These are phyloP conservation scores for Calocera cornea DNA, from an alignment of 768 basidiomycete genomes.

Conservation along the genomic window DNA sequence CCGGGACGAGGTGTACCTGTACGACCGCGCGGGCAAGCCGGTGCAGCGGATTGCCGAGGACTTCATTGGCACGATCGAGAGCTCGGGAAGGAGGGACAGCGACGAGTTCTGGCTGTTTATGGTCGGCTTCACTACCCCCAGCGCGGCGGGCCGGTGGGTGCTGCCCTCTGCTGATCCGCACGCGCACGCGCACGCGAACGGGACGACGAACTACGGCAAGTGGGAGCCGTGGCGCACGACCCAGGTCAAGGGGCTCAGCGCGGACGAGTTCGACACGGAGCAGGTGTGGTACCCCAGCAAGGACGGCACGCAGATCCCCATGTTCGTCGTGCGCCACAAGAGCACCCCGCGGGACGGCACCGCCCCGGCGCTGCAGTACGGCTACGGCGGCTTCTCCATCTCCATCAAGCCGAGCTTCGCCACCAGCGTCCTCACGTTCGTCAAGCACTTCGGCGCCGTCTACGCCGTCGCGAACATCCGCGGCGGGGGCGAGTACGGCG, in stretches of 20 bases:
- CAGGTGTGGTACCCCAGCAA: constrained; percentile 73
- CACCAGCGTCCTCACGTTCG: constrained; percentile 53
- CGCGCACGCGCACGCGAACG: not conserved
- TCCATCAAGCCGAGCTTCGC: constrained; percentile 63
- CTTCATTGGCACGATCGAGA: constrained; percentile 50
- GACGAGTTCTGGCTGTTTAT: constrained; percentile 50
- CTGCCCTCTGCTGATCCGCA: constrained; percentile 26
- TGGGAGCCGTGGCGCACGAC: constrained; percentile 50
- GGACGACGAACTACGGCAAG: constrained; percentile 28
- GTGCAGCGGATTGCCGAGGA: constrained; percentile 46
- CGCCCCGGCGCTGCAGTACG: constrained; percentile 65
- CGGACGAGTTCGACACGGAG: constrained; percentile 53
- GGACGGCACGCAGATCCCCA: constrained; percentile 68
- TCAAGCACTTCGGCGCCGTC: constrained; percentile 55
- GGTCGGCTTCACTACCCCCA: constrained; percentile 59
- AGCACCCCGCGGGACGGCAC: constrained; percentile 56
- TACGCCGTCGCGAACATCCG: constrained; percentile 39
- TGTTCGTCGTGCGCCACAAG: constrained; percentile 73
- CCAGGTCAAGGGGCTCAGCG: constrained; percentile 43
- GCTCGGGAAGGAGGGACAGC: constrained; percentile 40
- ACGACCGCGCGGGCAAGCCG: constrained; percentile 40
- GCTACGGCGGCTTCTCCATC: constrained; percentile 71
- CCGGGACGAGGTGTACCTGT: constrained; percentile 62
- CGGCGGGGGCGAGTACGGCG: constrained; percentile 67
- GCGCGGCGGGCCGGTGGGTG: constrained; percentile 49